Evolutionary conservation across 495 filamentous ascomycete species (phyloP).

Genomic region (Neurospora sp.): DNA sequence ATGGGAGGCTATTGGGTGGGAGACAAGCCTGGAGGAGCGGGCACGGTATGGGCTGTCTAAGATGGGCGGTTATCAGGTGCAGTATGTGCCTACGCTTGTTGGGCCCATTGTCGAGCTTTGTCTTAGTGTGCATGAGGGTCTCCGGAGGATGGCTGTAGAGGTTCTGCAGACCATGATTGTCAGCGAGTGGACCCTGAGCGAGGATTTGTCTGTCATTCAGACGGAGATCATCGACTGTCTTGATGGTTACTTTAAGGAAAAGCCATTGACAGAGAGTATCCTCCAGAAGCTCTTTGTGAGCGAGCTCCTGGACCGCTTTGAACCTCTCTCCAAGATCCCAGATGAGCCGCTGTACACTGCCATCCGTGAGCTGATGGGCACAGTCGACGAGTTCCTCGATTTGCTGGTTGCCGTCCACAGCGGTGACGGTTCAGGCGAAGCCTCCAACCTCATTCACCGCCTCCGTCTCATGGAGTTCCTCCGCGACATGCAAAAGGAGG

Average conservation of each 20-base stretch:
- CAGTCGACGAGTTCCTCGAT: conserved; percentile 83
- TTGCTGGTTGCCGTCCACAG: conserved; percentile 88
- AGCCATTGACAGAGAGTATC: conserved; percentile 77
- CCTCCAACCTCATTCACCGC: conserved; percentile 72
- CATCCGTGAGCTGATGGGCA: conserved; percentile 66
- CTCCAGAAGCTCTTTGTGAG: conserved; percentile 86
- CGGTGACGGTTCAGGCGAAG: conserved; percentile 62
- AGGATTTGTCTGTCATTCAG: conserved; percentile 85
- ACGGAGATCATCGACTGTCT: conserved; percentile 95
- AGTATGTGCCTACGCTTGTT: conserved; percentile 89
- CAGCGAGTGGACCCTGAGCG: conserved; percentile 94
- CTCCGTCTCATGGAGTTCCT: conserved; percentile 93
- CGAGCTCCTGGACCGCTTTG: conserved; percentile 76
- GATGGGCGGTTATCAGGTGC: conserved; percentile 94
- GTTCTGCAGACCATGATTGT: conserved; percentile 96
- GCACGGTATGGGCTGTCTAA: conserved; percentile 65
- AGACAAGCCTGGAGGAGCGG: conserved; percentile 66
- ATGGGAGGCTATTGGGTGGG: conserved; percentile 98
- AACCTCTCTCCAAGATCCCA: conserved; percentile 50
- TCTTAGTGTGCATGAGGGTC: conserved; percentile 85
- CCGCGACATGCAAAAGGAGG: conserved; percentile 92
- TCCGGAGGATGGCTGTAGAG: conserved; percentile 82
- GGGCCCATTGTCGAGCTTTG: conserved; percentile 89
- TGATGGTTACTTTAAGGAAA: conserved; percentile 83
- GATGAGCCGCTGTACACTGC: conserved; percentile 70